Base-by-base conservation (phyloP, 352 stramenopile species). In the Pythium guiyangense region DNA sequence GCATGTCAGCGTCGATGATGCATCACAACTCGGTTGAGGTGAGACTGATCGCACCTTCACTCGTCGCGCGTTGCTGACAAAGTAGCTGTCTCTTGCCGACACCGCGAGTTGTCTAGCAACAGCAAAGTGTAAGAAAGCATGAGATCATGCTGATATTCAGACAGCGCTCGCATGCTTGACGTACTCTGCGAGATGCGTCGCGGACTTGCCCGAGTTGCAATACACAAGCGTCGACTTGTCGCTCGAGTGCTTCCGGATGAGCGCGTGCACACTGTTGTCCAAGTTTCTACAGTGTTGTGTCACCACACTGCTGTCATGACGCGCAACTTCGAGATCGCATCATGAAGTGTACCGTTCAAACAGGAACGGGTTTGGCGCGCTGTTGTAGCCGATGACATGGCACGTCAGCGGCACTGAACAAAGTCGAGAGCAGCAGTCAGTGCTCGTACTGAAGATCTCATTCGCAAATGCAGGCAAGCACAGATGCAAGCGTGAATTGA, bases 171-270 rank as follows among this genome's bases (percentile, higher is more conserved):
- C 37, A 29, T 15, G 9, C 31, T 12, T 40, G 27, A 15, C 59
- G 22, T 63, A 66, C 53, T 62, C 49, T 6, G 71, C 65, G n/a
- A 79, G 63, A 14, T 54, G 65, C 50, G 52, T 62, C 31, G 69
- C 52, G n/a, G 63, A 53, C 12, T 45, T 63, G 35, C 62, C 60
- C 4, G 68, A 76, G 27, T 64, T 73, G 43, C 71, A 92, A 49
- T 91, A 91, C 11, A 92, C 59, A 6, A 92, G 25, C 8, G 71
- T 64, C 34, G 78, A 72, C 37, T 79, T 84, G 12, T 73, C 74
- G 18, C 66, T 52, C 0, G 71, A 79, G 59, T 71, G 70, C 25
- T 68, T 58, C 25, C 54, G 55, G n/a, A 88, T 69, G 12, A 87
- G 59, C n/a, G 64, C 54, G 22, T 57, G 29, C 4, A 89, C 64